These are phyloP conservation scores for Tricholoma matsutake DNA, from an alignment of 768 basidiomycete genomes.

Conservation along the genomic window DNA sequence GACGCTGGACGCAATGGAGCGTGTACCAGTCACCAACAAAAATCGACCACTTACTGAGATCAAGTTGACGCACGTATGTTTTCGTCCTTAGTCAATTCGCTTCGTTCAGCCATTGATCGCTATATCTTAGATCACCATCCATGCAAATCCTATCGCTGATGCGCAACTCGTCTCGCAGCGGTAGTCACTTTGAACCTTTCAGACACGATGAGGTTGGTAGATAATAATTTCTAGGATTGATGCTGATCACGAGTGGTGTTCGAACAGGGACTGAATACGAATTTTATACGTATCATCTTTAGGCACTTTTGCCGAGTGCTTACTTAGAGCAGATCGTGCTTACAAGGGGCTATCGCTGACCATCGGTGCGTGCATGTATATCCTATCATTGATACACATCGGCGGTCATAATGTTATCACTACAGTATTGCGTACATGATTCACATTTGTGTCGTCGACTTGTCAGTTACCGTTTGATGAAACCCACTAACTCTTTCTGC, in stretches of 20 bases:
- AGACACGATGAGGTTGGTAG: neutral
- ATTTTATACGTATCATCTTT: no score
- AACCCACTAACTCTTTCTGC: constrained; percentile 87
- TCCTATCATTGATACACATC: neutral
- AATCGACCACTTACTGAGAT: constrained; percentile 86
- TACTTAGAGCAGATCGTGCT: no score
- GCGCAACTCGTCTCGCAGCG: constrained; percentile 43
- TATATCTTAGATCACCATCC: constrained; percentile 68
- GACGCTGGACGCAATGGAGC: constrained; percentile 92
- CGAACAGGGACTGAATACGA: neutral
- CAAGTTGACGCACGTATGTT: constrained; percentile 71
- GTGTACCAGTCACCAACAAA: constrained; percentile 86
- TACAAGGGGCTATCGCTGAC: no score
- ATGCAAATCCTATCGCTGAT: constrained; percentile 95
- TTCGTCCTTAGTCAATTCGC: neutral
- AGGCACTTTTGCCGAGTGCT: no score
- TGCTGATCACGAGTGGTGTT: neutral
- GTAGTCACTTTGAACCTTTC: constrained; percentile 6
- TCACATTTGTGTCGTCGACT: no score
- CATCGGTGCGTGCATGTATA: neutral
- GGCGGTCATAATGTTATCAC: neutral
- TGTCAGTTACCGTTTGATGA: constrained; percentile 62
- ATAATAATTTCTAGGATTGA: neutral
- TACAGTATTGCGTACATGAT: no score
- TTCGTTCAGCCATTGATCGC: constrained; percentile 4